phyloP scores from a whole-genome alignment of 495 filamentous ascomycete species.

The Pyronema omphalodes region DNA sequence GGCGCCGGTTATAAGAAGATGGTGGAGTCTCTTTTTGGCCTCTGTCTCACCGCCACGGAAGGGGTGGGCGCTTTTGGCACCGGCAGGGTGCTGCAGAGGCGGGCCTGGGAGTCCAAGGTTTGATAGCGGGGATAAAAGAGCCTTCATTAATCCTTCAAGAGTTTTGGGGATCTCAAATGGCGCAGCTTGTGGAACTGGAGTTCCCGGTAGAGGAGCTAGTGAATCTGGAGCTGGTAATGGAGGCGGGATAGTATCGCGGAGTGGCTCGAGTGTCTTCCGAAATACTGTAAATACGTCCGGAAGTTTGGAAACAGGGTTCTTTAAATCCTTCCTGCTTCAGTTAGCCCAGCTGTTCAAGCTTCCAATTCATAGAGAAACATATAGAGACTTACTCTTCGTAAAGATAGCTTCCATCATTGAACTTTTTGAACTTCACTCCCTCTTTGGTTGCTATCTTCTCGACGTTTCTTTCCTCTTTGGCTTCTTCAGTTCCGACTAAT shows the following conservation, averaged over 20 bases:
- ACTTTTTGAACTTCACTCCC: conserved; percentile 38
- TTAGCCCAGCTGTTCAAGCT: neutral
- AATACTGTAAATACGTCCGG: conserved; percentile 53
- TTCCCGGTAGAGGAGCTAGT: conserved; percentile 10
- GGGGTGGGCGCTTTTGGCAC: conserved; percentile 38
- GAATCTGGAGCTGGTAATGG: conserved; percentile 28
- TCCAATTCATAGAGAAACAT: neutral
- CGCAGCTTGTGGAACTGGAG: conserved; percentile 34
- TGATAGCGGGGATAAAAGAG: conserved; percentile 35
- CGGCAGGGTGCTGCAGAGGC: conserved; percentile 30
- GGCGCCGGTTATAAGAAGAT: conserved; percentile 39
- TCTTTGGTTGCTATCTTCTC: conserved; percentile 29
- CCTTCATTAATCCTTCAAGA: conserved; percentile 31
- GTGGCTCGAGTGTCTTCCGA: conserved; percentile 45
- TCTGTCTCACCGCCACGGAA: conserved; percentile 46
- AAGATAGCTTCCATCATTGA: conserved; percentile 54
- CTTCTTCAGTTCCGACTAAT: conserved; percentile 48
- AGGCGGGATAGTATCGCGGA: conserved; percentile 37
- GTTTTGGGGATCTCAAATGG: conserved; percentile 43
- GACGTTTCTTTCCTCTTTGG: conserved; percentile 37
- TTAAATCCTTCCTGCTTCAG: conserved; percentile 5
- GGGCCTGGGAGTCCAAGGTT: conserved; percentile 18
- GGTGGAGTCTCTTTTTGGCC: conserved; percentile 35
- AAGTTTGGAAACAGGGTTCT: conserved; percentile 22
- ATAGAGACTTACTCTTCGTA: conserved; percentile 43